These are phyloP conservation scores for Colletotrichum gigasporum DNA, from an alignment of 2,329 filamentous ascomycete genomes.

Conservation along the genomic window DNA sequence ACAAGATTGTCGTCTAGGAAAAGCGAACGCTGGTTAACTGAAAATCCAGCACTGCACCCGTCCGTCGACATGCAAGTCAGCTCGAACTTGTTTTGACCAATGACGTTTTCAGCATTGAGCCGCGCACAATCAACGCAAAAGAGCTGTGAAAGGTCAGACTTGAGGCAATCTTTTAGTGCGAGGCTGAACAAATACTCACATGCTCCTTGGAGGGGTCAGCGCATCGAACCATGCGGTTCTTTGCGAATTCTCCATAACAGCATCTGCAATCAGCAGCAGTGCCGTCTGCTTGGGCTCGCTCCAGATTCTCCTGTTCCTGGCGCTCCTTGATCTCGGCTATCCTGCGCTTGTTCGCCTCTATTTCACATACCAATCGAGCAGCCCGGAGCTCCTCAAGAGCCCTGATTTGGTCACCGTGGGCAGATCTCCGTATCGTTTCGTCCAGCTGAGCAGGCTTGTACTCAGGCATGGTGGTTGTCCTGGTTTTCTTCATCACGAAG, in stretches of 20 bases:
- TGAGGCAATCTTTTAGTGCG: background rate
- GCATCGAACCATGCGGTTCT: constrained; percentile 77
- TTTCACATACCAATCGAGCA: constrained; percentile 42
- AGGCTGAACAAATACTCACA: constrained; percentile 44
- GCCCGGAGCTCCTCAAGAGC: constrained; percentile 50
- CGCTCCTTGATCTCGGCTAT: constrained; percentile 39
- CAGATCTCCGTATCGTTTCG: constrained; percentile 28
- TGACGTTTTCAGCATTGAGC: constrained; percentile 71
- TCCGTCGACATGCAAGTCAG: constrained; percentile 77
- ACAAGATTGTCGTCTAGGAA: constrained; percentile 68
- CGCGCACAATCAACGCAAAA: constrained; percentile 77
- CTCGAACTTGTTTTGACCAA: constrained; percentile 75
- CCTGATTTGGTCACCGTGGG: constrained; percentile 35
- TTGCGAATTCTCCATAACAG: constrained; percentile 74
- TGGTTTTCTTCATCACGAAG: constrained; percentile 40
- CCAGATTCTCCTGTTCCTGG: constrained; percentile 52
- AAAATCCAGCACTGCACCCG: constrained; percentile 72
- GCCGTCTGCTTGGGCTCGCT: constrained; percentile 55
- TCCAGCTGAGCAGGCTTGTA: constrained; percentile 36
- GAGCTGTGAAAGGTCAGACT: constrained; percentile 48
- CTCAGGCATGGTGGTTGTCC: constrained; percentile 29
- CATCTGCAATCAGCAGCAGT: constrained; percentile 75
- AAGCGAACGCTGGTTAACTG: constrained; percentile 58
- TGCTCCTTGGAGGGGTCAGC: constrained; percentile 62
- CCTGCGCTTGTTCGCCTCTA: constrained; percentile 35